Evolutionary conservation across 2,329 filamentous ascomycete species (phyloP), one percentile per base, ranked within the genome.

Genomic region (Myriosclerotinia curreyana): DNA sequence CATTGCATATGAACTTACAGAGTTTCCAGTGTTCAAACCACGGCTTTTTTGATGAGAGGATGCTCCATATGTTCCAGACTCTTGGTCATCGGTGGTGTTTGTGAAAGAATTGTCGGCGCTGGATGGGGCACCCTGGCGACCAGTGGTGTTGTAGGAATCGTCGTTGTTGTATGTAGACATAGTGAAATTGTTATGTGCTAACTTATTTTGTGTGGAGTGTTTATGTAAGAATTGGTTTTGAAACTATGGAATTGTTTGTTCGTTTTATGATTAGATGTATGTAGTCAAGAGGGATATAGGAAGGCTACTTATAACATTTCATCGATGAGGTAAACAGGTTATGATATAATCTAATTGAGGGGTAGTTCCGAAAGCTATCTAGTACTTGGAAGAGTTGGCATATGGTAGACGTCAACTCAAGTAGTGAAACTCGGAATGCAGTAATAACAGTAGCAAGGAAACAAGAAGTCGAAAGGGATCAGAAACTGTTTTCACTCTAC

Each of bases 161-260:
- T 71, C 66, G 66, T 72, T 70, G 62, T 72, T 69, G 69, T 74
- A 74, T 67, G 67, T 71, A 70, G 72, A 74, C 73, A 74, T 74
- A 64, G 66, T 72, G 65, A 64, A 48, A 48, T 56, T 60, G 5
- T 46, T 62, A 52, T 34, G 54, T 49, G 38, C n/a, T 46, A 20
- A 56, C 62, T 54, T 20, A 25, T 52, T 49, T 42, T 22, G 8
- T 25, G n/a, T 7, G 2, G 4, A 20, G 11, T 25, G 9, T 25
- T 59, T 59, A 25, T 48, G 31, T 22, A 7, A 6, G 9, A 38
- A 34, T 7, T 20, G 5, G 6, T n/a, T 5, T 50, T 28, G 12
- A 31, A 22, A 40, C 17, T 17, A n/a, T 52, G 9, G 31, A 17
- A 31, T 31, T 38, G 15, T 36, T 36, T 60, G 34, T 22, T 48